Conservation (phyloP, 176 grass and related monocot genomes). For the Eleusine coracana region DNA sequence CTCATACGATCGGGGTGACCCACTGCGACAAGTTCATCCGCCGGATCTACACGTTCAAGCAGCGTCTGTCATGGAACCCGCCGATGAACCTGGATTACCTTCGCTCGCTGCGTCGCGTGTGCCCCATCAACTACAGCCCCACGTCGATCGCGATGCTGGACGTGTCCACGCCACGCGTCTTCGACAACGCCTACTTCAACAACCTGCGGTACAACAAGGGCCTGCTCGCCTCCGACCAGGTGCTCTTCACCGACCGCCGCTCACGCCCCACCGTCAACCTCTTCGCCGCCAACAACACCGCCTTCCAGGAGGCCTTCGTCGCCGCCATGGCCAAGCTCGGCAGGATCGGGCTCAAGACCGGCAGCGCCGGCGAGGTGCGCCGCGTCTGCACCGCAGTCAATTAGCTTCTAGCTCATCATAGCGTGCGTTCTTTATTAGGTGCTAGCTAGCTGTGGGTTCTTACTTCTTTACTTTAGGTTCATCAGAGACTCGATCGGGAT, state of each 20-base stretch:
- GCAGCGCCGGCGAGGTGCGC: constrained; percentile 61
- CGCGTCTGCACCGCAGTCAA: constrained; percentile 73
- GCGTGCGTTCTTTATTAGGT: not conserved
- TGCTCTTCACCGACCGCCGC: constrained; percentile 70
- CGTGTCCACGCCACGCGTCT: constrained; percentile 50
- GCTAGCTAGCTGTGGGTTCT: not conserved
- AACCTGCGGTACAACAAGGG: constrained; percentile 78
- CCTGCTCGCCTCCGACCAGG: constrained; percentile 76
- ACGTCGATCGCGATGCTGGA: constrained; percentile 59
- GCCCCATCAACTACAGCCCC: constrained; percentile 57
- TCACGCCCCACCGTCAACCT: constrained; percentile 65
- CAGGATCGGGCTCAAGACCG: constrained; percentile 64
- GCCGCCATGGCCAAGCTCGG: constrained; percentile 72
- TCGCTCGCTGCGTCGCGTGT: constrained; percentile 59
- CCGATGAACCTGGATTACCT: constrained; percentile 77
- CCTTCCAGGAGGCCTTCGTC: constrained; percentile 65
- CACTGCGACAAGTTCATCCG: constrained; percentile 90
- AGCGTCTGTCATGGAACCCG: constrained; percentile 58
- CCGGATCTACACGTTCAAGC: constrained; percentile 79
- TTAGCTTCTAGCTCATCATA: not conserved
- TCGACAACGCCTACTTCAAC: constrained; percentile 88
- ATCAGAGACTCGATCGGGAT: not conserved
- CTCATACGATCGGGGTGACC: constrained; percentile 78
- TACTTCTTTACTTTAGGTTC: not conserved
- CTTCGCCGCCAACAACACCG: constrained; percentile 74